Percentiles rank a stretch among this genome's conserved stretches.
phyloP scores from a whole-genome alignment of 345 rosid genomes.

The Tarenaya hassleriana region DNA sequence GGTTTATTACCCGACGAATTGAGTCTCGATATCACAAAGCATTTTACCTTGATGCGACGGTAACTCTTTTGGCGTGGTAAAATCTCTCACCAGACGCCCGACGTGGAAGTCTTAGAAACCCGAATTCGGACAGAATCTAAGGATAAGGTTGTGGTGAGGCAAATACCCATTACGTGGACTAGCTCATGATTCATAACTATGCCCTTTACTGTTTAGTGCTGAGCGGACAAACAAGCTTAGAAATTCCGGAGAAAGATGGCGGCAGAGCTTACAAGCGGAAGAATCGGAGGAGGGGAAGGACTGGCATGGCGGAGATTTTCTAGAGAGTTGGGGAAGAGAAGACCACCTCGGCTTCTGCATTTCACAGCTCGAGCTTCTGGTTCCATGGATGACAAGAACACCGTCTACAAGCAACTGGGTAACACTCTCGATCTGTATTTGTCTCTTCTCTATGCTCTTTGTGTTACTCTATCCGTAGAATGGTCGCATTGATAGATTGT shows the following conservation, averaged over 20 bases:
- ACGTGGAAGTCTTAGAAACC: constrained; percentile 20
- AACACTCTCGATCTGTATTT: constrained; percentile 5
- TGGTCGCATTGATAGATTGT: neutral
- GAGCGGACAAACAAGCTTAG: too few relatives aligned
- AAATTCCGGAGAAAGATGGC: constrained; percentile 29
- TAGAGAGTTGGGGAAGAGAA: constrained; percentile 15
- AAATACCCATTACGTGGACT: constrained; percentile 14
- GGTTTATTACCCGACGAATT: too few relatives aligned
- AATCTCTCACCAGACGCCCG: too few relatives aligned
- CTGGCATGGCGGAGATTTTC: constrained; percentile 27
- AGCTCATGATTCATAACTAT: too few relatives aligned
- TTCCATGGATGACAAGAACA: constrained; percentile 42
- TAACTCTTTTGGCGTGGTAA: too few relatives aligned
- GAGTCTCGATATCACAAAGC: too few relatives aligned
- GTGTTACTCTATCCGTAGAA: neutral
- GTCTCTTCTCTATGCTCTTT: neutral
- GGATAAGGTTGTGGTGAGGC: constrained; percentile 25
- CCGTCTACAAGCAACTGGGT: constrained; percentile 61
- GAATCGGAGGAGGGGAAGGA: neutral
- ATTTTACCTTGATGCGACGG: too few relatives aligned
- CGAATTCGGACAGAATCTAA: constrained; percentile 17
- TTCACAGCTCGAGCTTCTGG: constrained; percentile 44
- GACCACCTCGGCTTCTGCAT: constrained; percentile 19
- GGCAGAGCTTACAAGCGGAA: constrained; percentile 29
- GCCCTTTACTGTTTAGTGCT: too few relatives aligned